Evolutionary conservation across 2,329 filamentous ascomycete species (phyloP), one percentile per base, ranked within the genome.

Genomic region (Exophiala aquamarina): DNA sequence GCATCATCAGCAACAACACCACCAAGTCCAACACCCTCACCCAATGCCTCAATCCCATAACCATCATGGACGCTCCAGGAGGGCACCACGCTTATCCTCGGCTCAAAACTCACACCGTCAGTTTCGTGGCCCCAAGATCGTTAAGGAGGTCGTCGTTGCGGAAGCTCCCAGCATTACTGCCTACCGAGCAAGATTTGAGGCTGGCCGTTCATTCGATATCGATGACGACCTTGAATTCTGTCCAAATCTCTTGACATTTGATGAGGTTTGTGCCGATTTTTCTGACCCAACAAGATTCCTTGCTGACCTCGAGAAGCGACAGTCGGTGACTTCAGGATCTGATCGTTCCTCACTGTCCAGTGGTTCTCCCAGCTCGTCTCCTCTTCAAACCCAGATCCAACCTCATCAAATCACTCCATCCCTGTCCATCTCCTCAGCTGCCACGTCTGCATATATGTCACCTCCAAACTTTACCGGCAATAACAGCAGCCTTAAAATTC

Each of bases 181-280:
- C 54, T 96, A 95, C 74, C 87, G 92, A 60, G 82, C 82, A 59
- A 85, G 90, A 64, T 95, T 95, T 60, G 91, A 97, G 73, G 87
- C 89, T 56, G 89, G 88, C 50, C 83, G 90, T 50, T 95, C 91
- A 8, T 97, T 97, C 64, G 92, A 97, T 61, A 79, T 97, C 54
- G 92, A 96, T 64, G 92, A 97, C 66, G 92, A 97, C 67, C 79
- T 95, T 72, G 86, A 95, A 70, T 97, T 97, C 70, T 96, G 91
- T 72, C 92, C 92, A 55, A 84, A 86, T 66, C 80, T 97, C 60
- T 76, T 97, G 74, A 95, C 90, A 28, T 91, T 96, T 72, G 90
- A 81, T 70, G 90, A 95, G 82, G 90, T 95, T 83, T 63, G 70
- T 70, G 46, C 44, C 47, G 50, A 51, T 41, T 38, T 44, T 49